Percentiles rank a stretch among this genome's conserved stretches.
Conservation (phyloP, 169 alveolate genomes). For the Plasmodium gonderi region DNA sequence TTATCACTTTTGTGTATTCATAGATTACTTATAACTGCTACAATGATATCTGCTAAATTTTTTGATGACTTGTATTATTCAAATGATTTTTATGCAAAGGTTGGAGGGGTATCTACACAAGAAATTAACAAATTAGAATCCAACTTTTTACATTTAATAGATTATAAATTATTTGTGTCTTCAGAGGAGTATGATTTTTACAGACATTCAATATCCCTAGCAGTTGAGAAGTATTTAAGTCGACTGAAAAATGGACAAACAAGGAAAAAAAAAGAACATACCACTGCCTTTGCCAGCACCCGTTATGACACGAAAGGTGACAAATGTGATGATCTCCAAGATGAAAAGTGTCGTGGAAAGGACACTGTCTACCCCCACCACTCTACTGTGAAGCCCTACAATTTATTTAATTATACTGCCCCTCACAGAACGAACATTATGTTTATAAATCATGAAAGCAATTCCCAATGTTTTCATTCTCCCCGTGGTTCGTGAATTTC, state of each 20-base stretch:
- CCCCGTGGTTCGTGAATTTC: neutral
- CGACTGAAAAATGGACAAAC: neutral
- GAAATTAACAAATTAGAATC: constrained; percentile 93
- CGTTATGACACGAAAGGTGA: neutral
- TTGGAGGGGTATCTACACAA: constrained; percentile 93
- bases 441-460: neutral
- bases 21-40: constrained; percentile 91
- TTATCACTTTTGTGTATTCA: constrained; percentile 88
- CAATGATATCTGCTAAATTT: constrained; percentile 93
- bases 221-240: constrained; percentile 73
- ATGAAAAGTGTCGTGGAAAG: too few relatives aligned
- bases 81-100: constrained; percentile 91
- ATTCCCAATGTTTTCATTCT: neutral
- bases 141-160: constrained; percentile 87
- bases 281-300: neutral
- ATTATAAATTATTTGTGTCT: constrained; percentile 89
- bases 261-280: neutral
- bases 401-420: constrained; percentile 3
- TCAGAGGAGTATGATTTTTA: constrained; percentile 90
- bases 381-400: constrained; percentile 2
- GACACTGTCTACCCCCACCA: neutral
- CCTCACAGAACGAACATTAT: constrained; percentile 5
- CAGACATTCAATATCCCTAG: constrained; percentile 81
- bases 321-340: neutral
- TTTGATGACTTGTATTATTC: constrained; percentile 93